Conservation (phyloP, 75 land plant species). For the Ceratopteris richardii region DNA sequence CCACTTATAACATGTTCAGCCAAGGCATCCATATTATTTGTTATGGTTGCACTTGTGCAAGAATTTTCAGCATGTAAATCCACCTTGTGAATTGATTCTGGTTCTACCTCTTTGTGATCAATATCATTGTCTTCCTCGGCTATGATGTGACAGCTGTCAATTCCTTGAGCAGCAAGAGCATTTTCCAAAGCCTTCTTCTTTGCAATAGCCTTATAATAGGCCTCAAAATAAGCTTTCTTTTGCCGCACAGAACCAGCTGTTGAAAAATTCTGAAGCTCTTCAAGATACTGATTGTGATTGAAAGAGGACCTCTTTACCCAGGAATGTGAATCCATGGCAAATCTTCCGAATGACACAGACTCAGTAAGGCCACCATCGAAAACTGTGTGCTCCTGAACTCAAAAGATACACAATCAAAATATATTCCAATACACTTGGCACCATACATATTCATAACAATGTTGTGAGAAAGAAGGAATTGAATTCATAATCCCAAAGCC, state of each 20-base stretch:
- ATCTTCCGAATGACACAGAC: conserved; percentile 67
- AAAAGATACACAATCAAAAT: too few relatives aligned
- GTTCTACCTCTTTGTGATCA: neutral
- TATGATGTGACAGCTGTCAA: neutral
- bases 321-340: conserved; percentile 40
- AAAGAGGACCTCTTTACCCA: conserved; percentile 73
- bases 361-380: conserved; percentile 3
- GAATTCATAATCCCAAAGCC: too few relatives aligned
- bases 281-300: conserved; percentile 57
- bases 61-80: neutral
- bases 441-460: too few relatives aligned
- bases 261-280: conserved; percentile 56
- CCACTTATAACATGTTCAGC: too few relatives aligned
- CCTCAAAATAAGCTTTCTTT: conserved; percentile 69
- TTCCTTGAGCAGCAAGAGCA: conserved; percentile 1
- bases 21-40: neutral
- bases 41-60: neutral
- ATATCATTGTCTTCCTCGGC: neutral
- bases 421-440: too few relatives aligned
- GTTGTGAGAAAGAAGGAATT: too few relatives aligned
- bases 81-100: neutral
- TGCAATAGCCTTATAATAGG: conserved; percentile 42
- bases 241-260: conserved; percentile 56
- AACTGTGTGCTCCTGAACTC: too few relatives aligned
- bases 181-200: conserved; percentile 21